phyloP scores from a whole-genome alignment of 106 monocot genomes.

The Cymbidium sinense region DNA sequence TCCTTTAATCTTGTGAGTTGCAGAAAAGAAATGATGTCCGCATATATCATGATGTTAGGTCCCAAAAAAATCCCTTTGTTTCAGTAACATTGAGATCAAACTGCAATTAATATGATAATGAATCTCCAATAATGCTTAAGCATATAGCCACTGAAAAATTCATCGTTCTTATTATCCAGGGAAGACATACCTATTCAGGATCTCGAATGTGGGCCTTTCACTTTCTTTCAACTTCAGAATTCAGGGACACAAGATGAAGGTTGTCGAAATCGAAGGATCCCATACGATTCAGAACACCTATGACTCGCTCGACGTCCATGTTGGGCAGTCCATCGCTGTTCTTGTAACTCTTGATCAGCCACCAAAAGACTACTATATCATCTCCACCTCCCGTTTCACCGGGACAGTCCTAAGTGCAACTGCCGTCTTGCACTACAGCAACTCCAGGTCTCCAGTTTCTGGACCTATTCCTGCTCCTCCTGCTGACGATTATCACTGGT shows the following conservation, averaged over 20 bases:
- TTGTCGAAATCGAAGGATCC: conserved; percentile 85
- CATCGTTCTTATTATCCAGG: conserved; percentile 25
- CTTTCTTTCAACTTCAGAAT: conserved; percentile 82
- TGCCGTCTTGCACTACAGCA: conserved; percentile 62
- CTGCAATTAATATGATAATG: not conserved
- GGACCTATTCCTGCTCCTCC: conserved; percentile 50
- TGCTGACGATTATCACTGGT: conserved; percentile 21
- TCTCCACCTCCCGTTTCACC: conserved; percentile 68
- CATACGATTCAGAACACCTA: conserved; percentile 72
- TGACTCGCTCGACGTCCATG: conserved; percentile 77
- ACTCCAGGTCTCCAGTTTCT: conserved; percentile 41
- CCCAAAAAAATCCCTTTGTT: no score
- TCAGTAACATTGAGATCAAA: not conserved
- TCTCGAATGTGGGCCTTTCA: conserved; percentile 80
- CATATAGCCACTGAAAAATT: not conserved
- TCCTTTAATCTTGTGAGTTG: no score
- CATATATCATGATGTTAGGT: no score
- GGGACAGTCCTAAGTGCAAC: conserved; percentile 26
- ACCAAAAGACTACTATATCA: conserved; percentile 65
- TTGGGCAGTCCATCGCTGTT: conserved; percentile 63
- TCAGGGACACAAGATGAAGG: conserved; percentile 60
- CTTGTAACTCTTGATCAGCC: conserved; percentile 71
- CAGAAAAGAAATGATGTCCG: no score
- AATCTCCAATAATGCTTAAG: not conserved
- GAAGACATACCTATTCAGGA: conserved; percentile 72